Evolutionary conservation across 2,329 filamentous ascomycete genomes (phyloP).

Genomic region (Fonsecaea monophora): DNA sequence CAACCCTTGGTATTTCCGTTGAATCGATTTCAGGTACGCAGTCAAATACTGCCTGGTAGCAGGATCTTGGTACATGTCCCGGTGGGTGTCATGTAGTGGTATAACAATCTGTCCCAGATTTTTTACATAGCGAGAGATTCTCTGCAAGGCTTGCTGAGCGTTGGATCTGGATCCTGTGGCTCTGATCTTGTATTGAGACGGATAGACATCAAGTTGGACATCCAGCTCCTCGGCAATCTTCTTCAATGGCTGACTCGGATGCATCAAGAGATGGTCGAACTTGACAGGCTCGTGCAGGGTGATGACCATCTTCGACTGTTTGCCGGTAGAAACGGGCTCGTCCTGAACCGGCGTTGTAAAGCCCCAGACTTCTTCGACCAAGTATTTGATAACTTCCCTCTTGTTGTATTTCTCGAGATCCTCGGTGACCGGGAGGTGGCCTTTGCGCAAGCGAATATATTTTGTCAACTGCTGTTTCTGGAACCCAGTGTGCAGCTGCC

Average conservation of each 20-base stretch:
- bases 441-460: constrained; percentile 22
- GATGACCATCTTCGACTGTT: constrained; percentile 9
- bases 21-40: constrained; percentile 24
- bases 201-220: constrained; percentile 27
- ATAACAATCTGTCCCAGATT: constrained; percentile 19
- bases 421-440: neutral
- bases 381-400: constrained; percentile 18
- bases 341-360: constrained; percentile 22
- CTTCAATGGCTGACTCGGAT: constrained; percentile 25
- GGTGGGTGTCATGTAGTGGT: constrained; percentile 1
- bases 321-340: neutral
- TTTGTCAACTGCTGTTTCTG: constrained; percentile 23
- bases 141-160: constrained; percentile 16
- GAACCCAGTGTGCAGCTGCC: constrained; percentile 25
- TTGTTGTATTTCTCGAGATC: constrained; percentile 14
- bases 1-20: constrained; percentile 28
- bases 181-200: constrained; percentile 20
- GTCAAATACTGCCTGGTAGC: constrained; percentile 13
- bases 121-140: constrained; percentile 15
- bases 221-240: constrained; percentile 25
- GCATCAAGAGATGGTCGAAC: constrained; percentile 25
- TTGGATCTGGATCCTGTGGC: constrained; percentile 6
- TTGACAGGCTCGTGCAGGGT: constrained; percentile 21
- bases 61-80: constrained; percentile 18
- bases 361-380: constrained; percentile 33